phyloP scores from a whole-genome alignment of 805 yeast genomes.

The Tetrapisispora fleetii region DNA sequence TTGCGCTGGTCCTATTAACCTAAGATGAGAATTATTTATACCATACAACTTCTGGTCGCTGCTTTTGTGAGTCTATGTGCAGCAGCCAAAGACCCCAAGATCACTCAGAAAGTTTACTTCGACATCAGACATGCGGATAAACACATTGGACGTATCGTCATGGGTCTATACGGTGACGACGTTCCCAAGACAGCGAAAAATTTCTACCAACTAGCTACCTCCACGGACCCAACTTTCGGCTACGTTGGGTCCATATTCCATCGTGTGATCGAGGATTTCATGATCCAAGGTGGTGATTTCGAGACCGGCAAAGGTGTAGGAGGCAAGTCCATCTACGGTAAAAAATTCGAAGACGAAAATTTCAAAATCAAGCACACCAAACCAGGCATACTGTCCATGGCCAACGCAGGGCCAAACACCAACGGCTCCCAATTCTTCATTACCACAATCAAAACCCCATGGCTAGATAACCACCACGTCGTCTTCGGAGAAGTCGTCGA shows the following conservation, averaged over 20 bases:
- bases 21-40: neutral
- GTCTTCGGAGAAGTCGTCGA: slow-evolving; percentile 91
- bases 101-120: slow-evolving; percentile 77
- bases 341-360: slow-evolving; percentile 59
- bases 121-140: slow-evolving; percentile 76
- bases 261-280: slow-evolving; percentile 59
- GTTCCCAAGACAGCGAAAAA: slow-evolving; percentile 87
- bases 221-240: slow-evolving; percentile 60
- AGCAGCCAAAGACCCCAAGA: slow-evolving; percentile 18
- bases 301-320: slow-evolving; percentile 62
- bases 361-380: slow-evolving; percentile 57
- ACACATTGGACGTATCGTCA: slow-evolving; percentile 66
- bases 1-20: neutral
- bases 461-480: slow-evolving; percentile 93
- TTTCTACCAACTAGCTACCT: slow-evolving; percentile 69
- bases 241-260: slow-evolving; percentile 59
- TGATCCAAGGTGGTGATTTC: slow-evolving; percentile 79
- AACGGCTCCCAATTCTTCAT: slow-evolving; percentile 94
- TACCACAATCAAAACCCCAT: slow-evolving; percentile 69
- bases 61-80: neutral
- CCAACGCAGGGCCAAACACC: slow-evolving; percentile 68
- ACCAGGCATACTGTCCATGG: slow-evolving; percentile 67
- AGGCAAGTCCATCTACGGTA: slow-evolving; percentile 66
- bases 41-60: neutral
- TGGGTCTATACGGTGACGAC: slow-evolving; percentile 80